Evolutionary conservation across 1,139 yeast genomes (phyloP).

Genomic region (Kodamaea sp.): DNA sequence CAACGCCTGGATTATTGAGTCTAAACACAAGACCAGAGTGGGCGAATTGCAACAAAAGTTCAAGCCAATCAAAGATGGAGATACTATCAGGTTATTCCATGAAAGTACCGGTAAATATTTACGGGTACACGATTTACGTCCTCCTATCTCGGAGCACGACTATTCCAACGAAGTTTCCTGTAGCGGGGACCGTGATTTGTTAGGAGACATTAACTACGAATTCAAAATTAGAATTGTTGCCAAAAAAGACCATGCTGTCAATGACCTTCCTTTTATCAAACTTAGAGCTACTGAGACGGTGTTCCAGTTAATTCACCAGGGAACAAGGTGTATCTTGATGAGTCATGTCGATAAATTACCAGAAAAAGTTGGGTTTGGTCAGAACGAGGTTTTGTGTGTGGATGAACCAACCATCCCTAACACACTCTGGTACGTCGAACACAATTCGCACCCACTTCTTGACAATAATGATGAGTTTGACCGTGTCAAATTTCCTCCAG

Average conservation of each 20-base stretch:
- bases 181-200: slow-evolving; percentile 49
- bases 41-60: slow-evolving; percentile 32
- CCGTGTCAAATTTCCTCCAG: slow-evolving; percentile 24
- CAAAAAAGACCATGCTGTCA: slow-evolving; percentile 27
- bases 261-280: slow-evolving; percentile 38
- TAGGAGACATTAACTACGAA: slow-evolving; percentile 53
- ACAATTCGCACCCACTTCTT: slow-evolving; percentile 53
- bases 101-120: slow-evolving; percentile 58
- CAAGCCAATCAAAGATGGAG: slow-evolving; percentile 49
- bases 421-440: slow-evolving; percentile 67
- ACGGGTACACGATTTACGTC: slow-evolving; percentile 58
- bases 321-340: slow-evolving; percentile 59
- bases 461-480: slow-evolving; percentile 30
- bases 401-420: slow-evolving; percentile 59
- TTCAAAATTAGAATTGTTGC: slow-evolving; percentile 46
- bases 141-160: slow-evolving; percentile 81
- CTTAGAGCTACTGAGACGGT: slow-evolving; percentile 55
- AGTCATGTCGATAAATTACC: slow-evolving; percentile 67
- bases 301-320: slow-evolving; percentile 61
- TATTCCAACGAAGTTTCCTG: slow-evolving; percentile 75
- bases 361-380: slow-evolving; percentile 61
- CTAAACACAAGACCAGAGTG: slow-evolving; percentile 30
- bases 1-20: slow-evolving; percentile 71
- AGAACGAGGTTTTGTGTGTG: slow-evolving; percentile 77
- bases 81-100: slow-evolving; percentile 61